Base-by-base conservation (phyloP, 768 basidiomycete genomes). In the Grammothele lineata region DNA sequence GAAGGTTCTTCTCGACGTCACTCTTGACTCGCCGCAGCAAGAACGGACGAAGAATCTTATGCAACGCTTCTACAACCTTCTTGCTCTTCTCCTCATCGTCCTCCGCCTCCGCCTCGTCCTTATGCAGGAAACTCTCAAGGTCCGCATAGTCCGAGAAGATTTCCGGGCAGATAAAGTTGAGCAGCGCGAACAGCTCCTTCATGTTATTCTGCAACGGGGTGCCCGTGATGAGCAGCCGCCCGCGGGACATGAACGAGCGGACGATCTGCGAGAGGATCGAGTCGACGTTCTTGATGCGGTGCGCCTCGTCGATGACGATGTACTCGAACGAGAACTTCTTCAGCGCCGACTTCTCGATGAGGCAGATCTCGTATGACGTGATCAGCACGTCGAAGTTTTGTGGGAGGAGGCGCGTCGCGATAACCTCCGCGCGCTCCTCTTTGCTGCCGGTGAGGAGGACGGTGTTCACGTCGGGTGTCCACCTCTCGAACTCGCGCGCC, bases 201-300 rank as follows among this genome's bases (percentile, higher is more conserved):
- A 99, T 65, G 66, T 87, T 97, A 70, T 99, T 99, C 69, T 96
- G 95, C 36, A 97, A 71, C 1, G 95, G 95, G 4, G 95, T 99
- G 15, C 94, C 96, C 2, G 95, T 99, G 57, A 99, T 98, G 43
- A 99, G 76, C 46, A 99, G 69, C 34, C 96, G 75, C 0, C 92
- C 94, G 24, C 94, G 80, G 35, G 87, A 89, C 58, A 80, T 78
- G 68, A 97, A 98, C 3, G 87, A 73, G 40, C 95, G 81, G 39
- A 98, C 92, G 59, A 99, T 97, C 67, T 96, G 92, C 14, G 85
- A 85, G 14, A 99, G 78, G 58, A 98, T 86, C 11, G 92, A 95
- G 64, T 97, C 92, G 56, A 95, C 93, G 63, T 98, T 98, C 73
- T 98, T 98, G 77, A 99, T 99, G 19, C 96, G 87, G 62, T 99